These are phyloP conservation scores for Pestalotiopsis sp. DNA, from an alignment of 2,329 filamentous ascomycete genomes.

Conservation along the genomic window DNA sequence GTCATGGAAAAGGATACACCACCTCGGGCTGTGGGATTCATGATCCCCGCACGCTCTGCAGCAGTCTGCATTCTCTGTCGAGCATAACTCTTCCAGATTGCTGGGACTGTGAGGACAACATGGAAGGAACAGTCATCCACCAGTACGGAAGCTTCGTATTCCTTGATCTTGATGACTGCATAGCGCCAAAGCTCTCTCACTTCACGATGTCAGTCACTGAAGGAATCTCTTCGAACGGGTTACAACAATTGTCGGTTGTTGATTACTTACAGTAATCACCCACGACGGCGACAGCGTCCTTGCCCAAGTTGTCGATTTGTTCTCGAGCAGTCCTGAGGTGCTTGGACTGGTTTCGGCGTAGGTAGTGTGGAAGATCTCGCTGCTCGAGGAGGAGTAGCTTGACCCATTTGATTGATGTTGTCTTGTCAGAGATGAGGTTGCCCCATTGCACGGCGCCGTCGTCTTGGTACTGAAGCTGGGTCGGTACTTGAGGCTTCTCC, in stretches of 20 bases:
- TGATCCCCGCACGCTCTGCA: neutral
- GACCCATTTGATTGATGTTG: neutral
- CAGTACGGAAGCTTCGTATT: neutral
- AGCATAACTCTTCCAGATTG: constrained; percentile 3
- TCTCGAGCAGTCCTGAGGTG: neutral
- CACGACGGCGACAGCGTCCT: neutral
- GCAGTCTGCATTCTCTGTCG: neutral
- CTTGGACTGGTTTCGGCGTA: neutral
- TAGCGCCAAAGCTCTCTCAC: neutral
- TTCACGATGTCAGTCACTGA: neutral
- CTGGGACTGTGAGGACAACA: neutral
- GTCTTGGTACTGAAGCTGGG: neutral
- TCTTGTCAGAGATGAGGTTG: neutral
- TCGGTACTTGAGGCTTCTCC: neutral
- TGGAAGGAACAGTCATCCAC: neutral
- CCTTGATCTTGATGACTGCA: constrained; percentile 2
- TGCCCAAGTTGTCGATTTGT: neutral
- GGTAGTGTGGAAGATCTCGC: neutral
- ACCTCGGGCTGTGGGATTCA: neutral
- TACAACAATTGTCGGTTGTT: neutral
- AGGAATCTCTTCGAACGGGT: neutral
- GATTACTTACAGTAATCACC: neutral
- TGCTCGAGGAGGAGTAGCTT: constrained; percentile 5
- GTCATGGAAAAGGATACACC: constrained; percentile 1
- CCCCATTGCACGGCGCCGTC: neutral